Conservation (phyloP, 306 rosid genomes). For the Macrotyloma uniflorum region DNA sequence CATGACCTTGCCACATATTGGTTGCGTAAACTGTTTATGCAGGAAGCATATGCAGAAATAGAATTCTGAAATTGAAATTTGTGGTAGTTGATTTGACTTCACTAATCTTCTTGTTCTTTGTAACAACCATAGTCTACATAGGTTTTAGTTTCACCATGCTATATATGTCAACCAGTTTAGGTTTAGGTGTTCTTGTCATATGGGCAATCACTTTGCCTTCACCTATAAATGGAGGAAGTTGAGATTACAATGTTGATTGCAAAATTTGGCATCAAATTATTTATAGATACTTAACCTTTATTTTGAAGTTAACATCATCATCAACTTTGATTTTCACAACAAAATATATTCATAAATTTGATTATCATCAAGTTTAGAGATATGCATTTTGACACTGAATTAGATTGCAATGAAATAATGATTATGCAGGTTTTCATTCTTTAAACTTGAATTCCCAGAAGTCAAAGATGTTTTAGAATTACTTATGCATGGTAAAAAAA, state of each 20-base stretch:
- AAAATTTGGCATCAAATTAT: constrained; percentile 7
- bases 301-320: constrained; percentile 32
- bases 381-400: no score
- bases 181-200: constrained; percentile 32
- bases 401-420: no score
- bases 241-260: constrained; percentile 35
- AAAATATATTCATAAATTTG: no score
- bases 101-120: background rate
- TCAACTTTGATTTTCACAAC: no score
- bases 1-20: constrained; percentile 19
- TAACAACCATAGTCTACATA: constrained; percentile 32
- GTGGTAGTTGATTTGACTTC: constrained; percentile 23
- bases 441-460: no score
- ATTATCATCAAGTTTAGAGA: no score
- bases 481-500: background rate
- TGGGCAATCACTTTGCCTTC: constrained; percentile 20
- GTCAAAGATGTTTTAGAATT: background rate
- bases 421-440: no score
- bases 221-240: constrained; percentile 29
- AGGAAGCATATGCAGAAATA: background rate
- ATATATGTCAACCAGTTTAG: constrained; percentile 30
- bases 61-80: constrained; percentile 28
- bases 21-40: constrained; percentile 12
- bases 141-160: constrained; percentile 19
- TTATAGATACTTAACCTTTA: constrained; percentile 29